phyloP scores from a whole-genome alignment of 208 protist genomes.

The Trypanosoma lewisi region DNA sequence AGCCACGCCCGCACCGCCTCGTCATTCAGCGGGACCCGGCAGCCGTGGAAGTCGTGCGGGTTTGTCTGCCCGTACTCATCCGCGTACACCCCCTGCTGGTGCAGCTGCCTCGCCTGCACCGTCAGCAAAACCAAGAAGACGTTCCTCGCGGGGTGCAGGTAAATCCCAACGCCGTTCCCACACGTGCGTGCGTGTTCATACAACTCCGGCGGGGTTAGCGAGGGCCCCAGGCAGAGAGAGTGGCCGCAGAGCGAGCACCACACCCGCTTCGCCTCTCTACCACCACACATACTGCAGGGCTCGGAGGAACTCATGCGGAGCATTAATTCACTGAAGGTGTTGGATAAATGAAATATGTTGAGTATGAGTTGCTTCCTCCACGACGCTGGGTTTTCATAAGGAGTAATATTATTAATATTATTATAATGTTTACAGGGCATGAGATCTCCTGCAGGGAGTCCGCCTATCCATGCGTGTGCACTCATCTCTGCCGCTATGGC shows the following conservation, averaged over 20 bases:
- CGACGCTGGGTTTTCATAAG: conserved; percentile 19
- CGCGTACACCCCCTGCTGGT: conserved; percentile 47
- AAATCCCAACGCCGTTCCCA: conserved; percentile 56
- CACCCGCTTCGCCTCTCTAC: conserved; percentile 28
- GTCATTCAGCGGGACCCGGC: conserved; percentile 32
- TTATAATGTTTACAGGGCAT: conserved; percentile 9
- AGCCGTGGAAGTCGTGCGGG: conserved; percentile 28
- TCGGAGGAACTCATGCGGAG: conserved; percentile 17
- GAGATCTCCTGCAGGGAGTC: not conserved
- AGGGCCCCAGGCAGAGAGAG: conserved; percentile 32
- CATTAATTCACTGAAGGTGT: conserved; percentile 42
- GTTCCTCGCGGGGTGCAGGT: conserved; percentile 34
- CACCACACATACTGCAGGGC: conserved; percentile 32
- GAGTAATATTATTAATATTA: too few relatives aligned
- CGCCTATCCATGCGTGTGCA: not conserved
- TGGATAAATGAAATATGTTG: conserved; percentile 49
- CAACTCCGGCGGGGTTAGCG: conserved; percentile 34
- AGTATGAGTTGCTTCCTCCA: conserved; percentile 37
- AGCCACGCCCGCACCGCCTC: conserved; percentile 34
- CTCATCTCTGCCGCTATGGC: not conserved
- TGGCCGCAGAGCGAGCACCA: conserved; percentile 63
- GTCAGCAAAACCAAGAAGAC: conserved; percentile 49
- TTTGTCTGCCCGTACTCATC: conserved; percentile 65
- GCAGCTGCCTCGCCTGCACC: conserved; percentile 28
- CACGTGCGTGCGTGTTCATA: conserved; percentile 54